These are phyloP conservation scores for Lactarius pseudohatsudake DNA, from an alignment of 768 basidiomycete species.

Conservation along the genomic window DNA sequence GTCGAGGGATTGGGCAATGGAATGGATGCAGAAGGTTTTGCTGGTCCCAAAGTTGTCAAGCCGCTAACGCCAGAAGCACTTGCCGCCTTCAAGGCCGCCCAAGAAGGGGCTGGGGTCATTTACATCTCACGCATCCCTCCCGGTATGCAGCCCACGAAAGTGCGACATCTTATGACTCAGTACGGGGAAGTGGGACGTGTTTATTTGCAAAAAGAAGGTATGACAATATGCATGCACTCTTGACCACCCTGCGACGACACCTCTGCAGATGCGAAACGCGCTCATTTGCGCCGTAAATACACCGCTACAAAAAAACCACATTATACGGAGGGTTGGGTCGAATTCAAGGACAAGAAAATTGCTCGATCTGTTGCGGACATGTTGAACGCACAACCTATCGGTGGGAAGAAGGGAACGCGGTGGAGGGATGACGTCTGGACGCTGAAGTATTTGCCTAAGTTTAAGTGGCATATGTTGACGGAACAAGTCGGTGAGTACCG, in stretches of 20 bases:
- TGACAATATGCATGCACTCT: conserved; percentile 26
- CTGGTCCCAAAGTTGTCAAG: conserved; percentile 63
- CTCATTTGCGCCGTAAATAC: conserved; percentile 78
- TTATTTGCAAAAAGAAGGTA: conserved; percentile 92
- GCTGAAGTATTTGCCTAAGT: conserved; percentile 96
- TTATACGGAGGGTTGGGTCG: conserved; percentile 97
- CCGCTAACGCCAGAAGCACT: conserved; percentile 75
- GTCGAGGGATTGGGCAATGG: conserved; percentile 41
- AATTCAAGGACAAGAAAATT: conserved; percentile 92
- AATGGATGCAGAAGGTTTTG: conserved; percentile 60
- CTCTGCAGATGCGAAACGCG: conserved; percentile 73
- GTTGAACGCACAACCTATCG: conserved; percentile 95
- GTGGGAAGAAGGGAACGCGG: conserved; percentile 84
- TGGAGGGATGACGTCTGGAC: conserved; percentile 99
- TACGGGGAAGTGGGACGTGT: conserved; percentile 92
- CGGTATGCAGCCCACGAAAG: conserved; percentile 95
- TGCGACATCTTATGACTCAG: conserved; percentile 86
- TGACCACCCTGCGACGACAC: not conserved
- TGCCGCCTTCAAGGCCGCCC: conserved; percentile 69
- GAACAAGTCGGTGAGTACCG: conserved; percentile 89
- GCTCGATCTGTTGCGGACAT: conserved; percentile 90
- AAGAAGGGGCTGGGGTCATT: conserved; percentile 78
- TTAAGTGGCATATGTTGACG: conserved; percentile 98
- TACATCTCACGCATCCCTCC: conserved; percentile 97
- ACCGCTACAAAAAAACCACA: conserved; percentile 83